Evolutionary conservation across 2,329 filamentous ascomycete species (phyloP), one percentile per base, ranked within the genome.

Genomic region (Taxawa tesnikishii): DNA sequence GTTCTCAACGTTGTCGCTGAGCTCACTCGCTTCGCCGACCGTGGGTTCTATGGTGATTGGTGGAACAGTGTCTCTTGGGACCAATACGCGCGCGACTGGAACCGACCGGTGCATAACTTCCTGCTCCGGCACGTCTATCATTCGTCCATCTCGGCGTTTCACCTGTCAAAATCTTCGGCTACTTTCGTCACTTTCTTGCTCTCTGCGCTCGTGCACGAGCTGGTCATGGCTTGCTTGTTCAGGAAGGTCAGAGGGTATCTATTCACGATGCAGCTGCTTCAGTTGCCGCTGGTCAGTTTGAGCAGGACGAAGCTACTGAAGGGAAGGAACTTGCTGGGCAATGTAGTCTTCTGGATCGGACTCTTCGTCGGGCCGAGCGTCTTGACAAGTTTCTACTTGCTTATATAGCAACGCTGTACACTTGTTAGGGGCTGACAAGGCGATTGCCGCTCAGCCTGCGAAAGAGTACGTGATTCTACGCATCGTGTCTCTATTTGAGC

Each of bases 171-270:
- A 48, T 67, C 73, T 42, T 73, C 73, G 4, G 82, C 82, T 2
- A 84, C 80, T 0, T 69, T 84, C 32, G 74, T 83, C 27, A 85
- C 80, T 1, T 85, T 85, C 48, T 65, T 83, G 42, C 59, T 85
- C 12, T 78, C 71, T 6, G 78, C 79, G 0, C 67, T 76, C 40
- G 66, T 82, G 13, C 79, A 85, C 46, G 81, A 87, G 53, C 59
- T 85, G 28, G 68, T 84, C 46, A 85, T 85, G 81, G 79, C 77
- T 62, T 81, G 80, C 43, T 63, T 87, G 19, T 87, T 87, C 53
- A 79, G 78, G 53, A 84, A 83, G 54, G 63, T 85, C 7, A 62
- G 80, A 24, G 80, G 80, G 0, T 85, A 85, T 45, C 55, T 85
- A 28, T 68, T 85, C 14, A 58, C 73, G n/a, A 55, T 81, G 46